phyloP scores from a whole-genome alignment of 306 rosid species.

The Cicer pinnatifidum region DNA sequence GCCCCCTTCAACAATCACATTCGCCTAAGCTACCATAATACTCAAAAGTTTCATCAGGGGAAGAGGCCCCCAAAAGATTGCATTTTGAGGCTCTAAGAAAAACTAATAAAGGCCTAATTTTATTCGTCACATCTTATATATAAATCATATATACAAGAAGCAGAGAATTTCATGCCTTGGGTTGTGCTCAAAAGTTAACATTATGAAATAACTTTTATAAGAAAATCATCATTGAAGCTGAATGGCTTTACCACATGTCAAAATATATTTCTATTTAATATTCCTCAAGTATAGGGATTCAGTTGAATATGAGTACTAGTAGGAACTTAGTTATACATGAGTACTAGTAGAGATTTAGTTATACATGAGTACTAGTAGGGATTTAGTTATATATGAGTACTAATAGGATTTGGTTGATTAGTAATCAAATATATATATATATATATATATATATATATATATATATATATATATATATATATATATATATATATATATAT shows the following conservation, averaged over 20 bases:
- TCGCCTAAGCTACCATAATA: neutral
- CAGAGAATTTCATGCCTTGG: neutral
- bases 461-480: no score
- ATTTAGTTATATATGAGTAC: no score
- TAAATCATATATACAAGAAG: neutral
- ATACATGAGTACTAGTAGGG: no score
- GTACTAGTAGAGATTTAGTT: no score
- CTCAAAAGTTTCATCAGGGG: neutral
- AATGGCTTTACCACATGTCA: neutral
- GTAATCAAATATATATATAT: no score
- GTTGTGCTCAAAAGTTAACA: neutral
- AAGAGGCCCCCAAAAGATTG: neutral
- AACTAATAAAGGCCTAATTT: constrained; percentile 17
- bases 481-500: no score
- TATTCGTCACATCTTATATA: neutral
- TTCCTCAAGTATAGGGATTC: no score
- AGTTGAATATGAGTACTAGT: no score
- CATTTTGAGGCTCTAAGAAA: neutral
- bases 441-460: no score
- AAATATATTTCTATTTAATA: no score
- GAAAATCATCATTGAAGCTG: neutral
- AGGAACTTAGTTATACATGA: no score
- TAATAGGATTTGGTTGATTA: no score
- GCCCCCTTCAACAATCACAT: neutral
- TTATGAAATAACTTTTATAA: neutral